Conservation (phyloP, 2,329 filamentous ascomycete species). For the Diaporthe eres region DNA sequence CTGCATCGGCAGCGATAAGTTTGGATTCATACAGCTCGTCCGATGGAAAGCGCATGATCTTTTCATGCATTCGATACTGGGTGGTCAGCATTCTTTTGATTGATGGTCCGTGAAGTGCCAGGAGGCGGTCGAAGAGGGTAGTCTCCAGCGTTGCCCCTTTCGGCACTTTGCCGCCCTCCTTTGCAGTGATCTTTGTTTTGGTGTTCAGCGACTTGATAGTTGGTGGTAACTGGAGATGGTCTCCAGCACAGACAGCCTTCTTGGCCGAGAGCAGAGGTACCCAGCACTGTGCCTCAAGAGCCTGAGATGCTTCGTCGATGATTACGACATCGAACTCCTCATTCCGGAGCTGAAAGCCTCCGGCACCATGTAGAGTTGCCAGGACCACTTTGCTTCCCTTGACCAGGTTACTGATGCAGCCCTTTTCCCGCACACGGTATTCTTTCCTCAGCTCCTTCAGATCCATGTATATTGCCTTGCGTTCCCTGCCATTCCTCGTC, state of each 20-base stretch:
- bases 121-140: conserved; percentile 93
- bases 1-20: conserved; percentile 84
- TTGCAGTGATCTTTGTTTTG: conserved; percentile 55
- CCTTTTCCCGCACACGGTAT: conserved; percentile 85
- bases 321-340: conserved; percentile 93
- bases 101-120: conserved; percentile 82
- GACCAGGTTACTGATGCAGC: conserved; percentile 84
- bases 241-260: conserved; percentile 92
- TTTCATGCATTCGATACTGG: conserved; percentile 98
- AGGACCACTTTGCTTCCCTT: conserved; percentile 87
- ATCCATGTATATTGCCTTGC: conserved; percentile 86
- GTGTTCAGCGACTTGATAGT: conserved; percentile 87
- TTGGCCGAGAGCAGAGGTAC: conserved; percentile 84
- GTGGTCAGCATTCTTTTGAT: conserved; percentile 97
- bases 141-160: conserved; percentile 79
- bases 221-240: conserved; percentile 93
- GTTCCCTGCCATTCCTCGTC: conserved; percentile 83
- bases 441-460: conserved; percentile 89
- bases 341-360: conserved; percentile 83
- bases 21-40: conserved; percentile 87
- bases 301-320: conserved; percentile 96
- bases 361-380: conserved; percentile 92
- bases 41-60: conserved; percentile 95
- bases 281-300: conserved; percentile 97
- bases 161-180: conserved; percentile 53